These are phyloP conservation scores for Solanum commersonii DNA, from an alignment of 257 asterid genomes.

Conservation along the genomic window DNA sequence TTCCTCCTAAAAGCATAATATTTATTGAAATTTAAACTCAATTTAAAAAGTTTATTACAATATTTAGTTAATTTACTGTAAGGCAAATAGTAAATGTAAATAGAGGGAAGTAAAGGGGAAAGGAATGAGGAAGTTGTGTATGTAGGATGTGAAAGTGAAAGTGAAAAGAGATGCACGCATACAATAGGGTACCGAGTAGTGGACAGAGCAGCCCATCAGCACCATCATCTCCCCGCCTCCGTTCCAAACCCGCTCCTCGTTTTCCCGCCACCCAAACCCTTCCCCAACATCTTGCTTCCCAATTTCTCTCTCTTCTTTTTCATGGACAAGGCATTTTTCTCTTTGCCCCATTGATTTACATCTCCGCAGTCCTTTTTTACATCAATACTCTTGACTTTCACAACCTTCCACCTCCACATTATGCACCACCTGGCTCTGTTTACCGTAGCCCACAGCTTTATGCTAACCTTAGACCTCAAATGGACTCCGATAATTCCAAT, in stretches of 20 bases:
- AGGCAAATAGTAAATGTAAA: too few species aligned
- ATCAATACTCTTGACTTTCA: slow-evolving; percentile 72
- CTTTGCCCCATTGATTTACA: slow-evolving; percentile 76
- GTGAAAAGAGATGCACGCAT: slow-evolving; percentile 67
- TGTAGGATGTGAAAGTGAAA: slow-evolving; percentile 22
- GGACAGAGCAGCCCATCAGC: slow-evolving; percentile 90
- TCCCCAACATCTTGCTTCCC: slow-evolving; percentile 55
- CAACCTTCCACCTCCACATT: slow-evolving; percentile 20
- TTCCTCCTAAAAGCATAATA: too few species aligned
- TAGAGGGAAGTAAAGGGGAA: too few species aligned
- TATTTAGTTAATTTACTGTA: too few species aligned
- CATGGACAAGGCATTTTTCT: slow-evolving; percentile 81
- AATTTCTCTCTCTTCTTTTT: slow-evolving; percentile 48
- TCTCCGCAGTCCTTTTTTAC: slow-evolving; percentile 71
- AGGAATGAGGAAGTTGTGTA: too few species aligned
- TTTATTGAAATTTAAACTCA: too few species aligned
- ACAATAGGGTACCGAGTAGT: slow-evolving; percentile 88
- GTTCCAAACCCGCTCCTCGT: slow-evolving; percentile 17
- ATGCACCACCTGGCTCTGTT: slow-evolving; percentile 72
- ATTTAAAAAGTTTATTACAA: too few species aligned
- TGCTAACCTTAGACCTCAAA: slow-evolving; percentile 51
- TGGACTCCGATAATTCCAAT: slow-evolving; percentile 71
- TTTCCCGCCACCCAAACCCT: slow-evolving; percentile 42
- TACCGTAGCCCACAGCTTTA: slow-evolving; percentile 85
- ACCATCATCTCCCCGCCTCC: slow-evolving; percentile 62